Percentiles rank a stretch among this genome's conserved stretches.
Evolutionary conservation across 257 asterid genomes (phyloP).

Genomic region (Solanum sitiens): DNA sequence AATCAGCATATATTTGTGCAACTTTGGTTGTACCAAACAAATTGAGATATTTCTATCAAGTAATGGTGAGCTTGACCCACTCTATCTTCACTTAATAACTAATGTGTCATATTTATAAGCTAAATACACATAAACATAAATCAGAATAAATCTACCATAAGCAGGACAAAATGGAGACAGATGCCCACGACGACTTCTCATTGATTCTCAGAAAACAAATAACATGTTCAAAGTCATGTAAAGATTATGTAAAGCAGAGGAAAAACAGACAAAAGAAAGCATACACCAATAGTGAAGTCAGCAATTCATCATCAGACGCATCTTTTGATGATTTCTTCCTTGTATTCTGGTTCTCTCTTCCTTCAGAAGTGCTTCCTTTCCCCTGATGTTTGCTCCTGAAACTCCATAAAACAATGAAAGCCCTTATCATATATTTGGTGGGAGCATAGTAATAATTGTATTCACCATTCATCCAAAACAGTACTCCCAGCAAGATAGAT

Average conservation of each 20-base stretch:
- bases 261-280: slow-evolving; percentile 17
- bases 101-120: neutral
- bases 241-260: neutral
- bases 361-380: slow-evolving; percentile 20
- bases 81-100: neutral
- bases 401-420: neutral
- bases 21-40: neutral
- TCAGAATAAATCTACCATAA: neutral
- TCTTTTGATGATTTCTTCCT: slow-evolving; percentile 21
- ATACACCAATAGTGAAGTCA: slow-evolving; percentile 39
- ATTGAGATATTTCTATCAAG: neutral
- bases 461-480: neutral
- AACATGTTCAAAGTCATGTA: neutral
- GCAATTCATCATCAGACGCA: slow-evolving; percentile 46
- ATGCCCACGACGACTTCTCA: neutral
- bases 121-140: neutral
- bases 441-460: neutral
- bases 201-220: neutral
- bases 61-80: neutral
- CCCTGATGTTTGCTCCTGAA: slow-evolving; percentile 39
- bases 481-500: neutral
- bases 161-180: neutral
- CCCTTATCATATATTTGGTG: slow-evolving; percentile 1
- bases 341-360: slow-evolving; percentile 19
- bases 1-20: neutral